Percentiles rank a stretch among this genome's conserved stretches.
Evolutionary conservation across 2,329 filamentous ascomycete species (phyloP).

Genomic region (Penicillium expansum): DNA sequence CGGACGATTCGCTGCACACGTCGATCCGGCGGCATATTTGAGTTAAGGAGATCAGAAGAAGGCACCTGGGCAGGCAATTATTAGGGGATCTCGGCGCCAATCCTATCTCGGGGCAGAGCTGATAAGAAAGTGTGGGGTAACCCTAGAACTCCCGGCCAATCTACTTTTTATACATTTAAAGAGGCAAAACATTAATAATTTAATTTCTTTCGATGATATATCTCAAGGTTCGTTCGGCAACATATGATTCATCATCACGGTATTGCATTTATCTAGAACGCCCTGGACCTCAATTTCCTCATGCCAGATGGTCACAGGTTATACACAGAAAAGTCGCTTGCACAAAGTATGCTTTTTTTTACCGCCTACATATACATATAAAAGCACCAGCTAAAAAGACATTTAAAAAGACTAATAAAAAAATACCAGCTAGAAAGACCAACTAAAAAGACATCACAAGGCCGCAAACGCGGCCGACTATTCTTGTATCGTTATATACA

Average conservation of each 20-base stretch:
- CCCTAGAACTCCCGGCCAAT: background rate
- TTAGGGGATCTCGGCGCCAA: conserved; percentile 4
- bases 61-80: background rate
- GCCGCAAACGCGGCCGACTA: too few relatives aligned
- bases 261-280: conserved; percentile 21
- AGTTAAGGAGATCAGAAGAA: background rate
- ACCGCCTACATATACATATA: too few relatives aligned
- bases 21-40: conserved; percentile 18
- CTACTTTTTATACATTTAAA: background rate
- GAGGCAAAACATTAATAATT: background rate
- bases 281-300: too few relatives aligned
- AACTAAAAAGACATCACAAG: too few relatives aligned
- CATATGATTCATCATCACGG: background rate
- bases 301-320: too few relatives aligned
- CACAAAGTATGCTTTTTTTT: too few relatives aligned
- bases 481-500: too few relatives aligned
- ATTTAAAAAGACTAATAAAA: too few relatives aligned
- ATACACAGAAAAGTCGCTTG: too few relatives aligned
- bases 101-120: background rate
- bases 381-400: too few relatives aligned
- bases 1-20: conserved; percentile 31
- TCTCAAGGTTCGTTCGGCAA: background rate
- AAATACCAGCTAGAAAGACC: too few relatives aligned
- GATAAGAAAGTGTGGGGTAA: conserved; percentile 13
- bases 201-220: background rate